phyloP scores from a whole-genome alignment of 78 protist species.

The Guillardia theta region DNA sequence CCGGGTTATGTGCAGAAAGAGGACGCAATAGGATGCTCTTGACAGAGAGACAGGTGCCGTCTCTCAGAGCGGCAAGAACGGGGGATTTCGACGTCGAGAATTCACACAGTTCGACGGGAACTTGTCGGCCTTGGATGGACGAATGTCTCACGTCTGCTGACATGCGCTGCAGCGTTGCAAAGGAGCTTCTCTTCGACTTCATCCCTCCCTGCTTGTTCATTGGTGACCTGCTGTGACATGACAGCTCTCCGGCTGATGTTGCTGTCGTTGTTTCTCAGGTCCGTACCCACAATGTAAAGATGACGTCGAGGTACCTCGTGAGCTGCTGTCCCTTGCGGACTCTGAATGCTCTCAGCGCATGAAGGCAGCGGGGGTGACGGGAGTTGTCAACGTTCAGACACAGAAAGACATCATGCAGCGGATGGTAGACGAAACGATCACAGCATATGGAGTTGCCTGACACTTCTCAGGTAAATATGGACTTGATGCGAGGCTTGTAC shows the following conservation, averaged over 20 bases:
- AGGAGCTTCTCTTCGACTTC: not conserved
- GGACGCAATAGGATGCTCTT: too few relatives aligned
- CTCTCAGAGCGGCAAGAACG: too few relatives aligned
- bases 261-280: not conserved
- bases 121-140: too few relatives aligned
- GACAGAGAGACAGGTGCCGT: too few relatives aligned
- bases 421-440: too few relatives aligned
- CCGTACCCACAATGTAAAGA: not conserved
- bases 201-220: too few relatives aligned
- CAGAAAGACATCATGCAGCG: not conserved
- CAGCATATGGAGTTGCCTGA: not conserved
- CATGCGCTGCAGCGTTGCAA: too few relatives aligned
- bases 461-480: not conserved
- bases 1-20: too few relatives aligned
- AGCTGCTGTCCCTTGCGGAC: not conserved
- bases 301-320: not conserved
- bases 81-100: not conserved
- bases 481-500: not conserved
- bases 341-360: not conserved
- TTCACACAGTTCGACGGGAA: not conserved
- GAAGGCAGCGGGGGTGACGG: constrained; percentile 15
- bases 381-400: constrained; percentile 36
- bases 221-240: too few relatives aligned
- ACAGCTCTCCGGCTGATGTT: too few relatives aligned
- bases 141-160: too few relatives aligned